These are phyloP conservation scores for Eleusine indica DNA, from an alignment of 176 grass and related monocot species.

Conservation along the genomic window DNA sequence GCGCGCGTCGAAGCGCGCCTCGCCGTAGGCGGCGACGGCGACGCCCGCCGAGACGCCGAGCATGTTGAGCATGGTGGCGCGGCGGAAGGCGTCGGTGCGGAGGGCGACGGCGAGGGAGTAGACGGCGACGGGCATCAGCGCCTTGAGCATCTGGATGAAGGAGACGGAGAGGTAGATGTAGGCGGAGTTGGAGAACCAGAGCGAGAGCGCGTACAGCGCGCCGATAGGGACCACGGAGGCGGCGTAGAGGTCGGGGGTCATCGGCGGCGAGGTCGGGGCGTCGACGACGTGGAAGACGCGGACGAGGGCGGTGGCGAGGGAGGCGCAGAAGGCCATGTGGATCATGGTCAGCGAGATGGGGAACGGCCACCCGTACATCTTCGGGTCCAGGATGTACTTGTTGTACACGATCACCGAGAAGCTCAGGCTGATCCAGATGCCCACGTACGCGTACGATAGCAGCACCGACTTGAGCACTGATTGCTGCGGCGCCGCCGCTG, in stretches of 20 bases:
- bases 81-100: slow-evolving; percentile 60
- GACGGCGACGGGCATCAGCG: slow-evolving; percentile 96
- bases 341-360: slow-evolving; percentile 85
- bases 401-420: slow-evolving; percentile 93
- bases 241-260: slow-evolving; percentile 45
- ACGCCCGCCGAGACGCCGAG: slow-evolving; percentile 77
- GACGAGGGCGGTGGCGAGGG: slow-evolving; percentile 57
- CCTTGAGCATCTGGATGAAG: slow-evolving; percentile 99
- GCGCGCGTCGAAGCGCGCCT: slow-evolving; percentile 63
- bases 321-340: slow-evolving; percentile 86
- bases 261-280: slow-evolving; percentile 40
- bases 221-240: slow-evolving; percentile 73
- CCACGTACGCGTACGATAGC: slow-evolving; percentile 74
- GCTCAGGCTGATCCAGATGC: slow-evolving; percentile 80
- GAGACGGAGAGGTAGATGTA: slow-evolving; percentile 99
- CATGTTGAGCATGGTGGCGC: slow-evolving; percentile 80
- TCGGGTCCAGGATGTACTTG: slow-evolving; percentile 89
- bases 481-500: neutral
- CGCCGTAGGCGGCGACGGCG: slow-evolving; percentile 77
- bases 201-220: slow-evolving; percentile 70
- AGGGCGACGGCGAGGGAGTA: slow-evolving; percentile 81
- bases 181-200: slow-evolving; percentile 98
- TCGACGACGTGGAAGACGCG: slow-evolving; percentile 67
- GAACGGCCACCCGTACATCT: slow-evolving; percentile 93
- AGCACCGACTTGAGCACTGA: slow-evolving; percentile 60